Base-by-base conservation (phyloP, 164 flowering plant species). In the Tinospora cordifolia region DNA sequence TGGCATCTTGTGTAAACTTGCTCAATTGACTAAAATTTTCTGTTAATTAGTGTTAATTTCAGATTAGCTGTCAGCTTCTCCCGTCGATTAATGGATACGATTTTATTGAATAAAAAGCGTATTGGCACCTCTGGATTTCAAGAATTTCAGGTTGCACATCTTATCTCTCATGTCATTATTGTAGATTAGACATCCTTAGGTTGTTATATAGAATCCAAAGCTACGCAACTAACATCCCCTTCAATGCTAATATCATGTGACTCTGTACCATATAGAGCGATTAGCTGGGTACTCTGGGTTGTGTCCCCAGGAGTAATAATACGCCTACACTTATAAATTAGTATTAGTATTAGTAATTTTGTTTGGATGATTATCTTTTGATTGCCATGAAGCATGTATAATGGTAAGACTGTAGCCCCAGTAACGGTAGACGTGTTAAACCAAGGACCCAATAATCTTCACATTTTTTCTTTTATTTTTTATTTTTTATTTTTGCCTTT, bases 61-160 rank as follows among this genome's bases (percentile, higher is more conserved):
- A 22, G 60, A 19, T 54, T n/a, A 54, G 24, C 24, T 54, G 60
- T 54, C 60, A 7, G 19, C 60, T 3, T 54, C 60, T n/a, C n/a
- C n/a, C n/a, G 60, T 44, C 12, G 14, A 54, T 54, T 54, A 54
- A 54, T 54, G 60, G n/a, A 54, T 54, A n/a, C n/a, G 25, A 54
- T 54, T 44, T 54, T n/a, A n/a, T n/a, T n/a, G n/a, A n/a, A 54
- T 54, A 9, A 44, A 54, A 54, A 54, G 19, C 60, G n/a, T n/a
- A n/a, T 54, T 54, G 24, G 60, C 24, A 19, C 11, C 8, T n/a
- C 60, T 54, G 10, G 22, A n/a, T 19, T 54, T 3, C 24, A 19
- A 54, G 24, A 54, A 17, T 54, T 54, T 54, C 60, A 54, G 60
- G 19, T 21, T 54, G 60, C 60, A 54, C 60, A 54, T 54, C 60